phyloP scores from a whole-genome alignment of 2,329 filamentous ascomycete species.

The Fusarium burgessii region DNA sequence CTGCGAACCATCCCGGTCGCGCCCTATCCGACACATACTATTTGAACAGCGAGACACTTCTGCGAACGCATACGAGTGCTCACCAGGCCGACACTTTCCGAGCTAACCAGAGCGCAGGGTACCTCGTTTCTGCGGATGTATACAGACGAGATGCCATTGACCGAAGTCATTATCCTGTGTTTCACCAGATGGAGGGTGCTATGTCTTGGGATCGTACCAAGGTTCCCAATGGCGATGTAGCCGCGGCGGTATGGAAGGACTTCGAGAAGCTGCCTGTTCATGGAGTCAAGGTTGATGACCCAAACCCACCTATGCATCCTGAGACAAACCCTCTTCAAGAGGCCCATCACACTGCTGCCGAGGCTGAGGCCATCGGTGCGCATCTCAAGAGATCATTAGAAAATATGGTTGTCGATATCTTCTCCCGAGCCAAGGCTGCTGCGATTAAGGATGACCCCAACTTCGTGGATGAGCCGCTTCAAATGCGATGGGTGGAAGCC shows the following conservation, averaged over 20 bases:
- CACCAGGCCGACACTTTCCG: slow-evolving; percentile 89
- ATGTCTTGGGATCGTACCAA: slow-evolving; percentile 83
- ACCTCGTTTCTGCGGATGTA: slow-evolving; percentile 92
- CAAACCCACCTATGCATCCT: slow-evolving; percentile 80
- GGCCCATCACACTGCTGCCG: slow-evolving; percentile 75
- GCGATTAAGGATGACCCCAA: slow-evolving; percentile 64
- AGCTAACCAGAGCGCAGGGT: slow-evolving; percentile 78
- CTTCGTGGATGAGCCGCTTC: slow-evolving; percentile 76
- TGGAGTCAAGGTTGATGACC: slow-evolving; percentile 82
- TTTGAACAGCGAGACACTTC: slow-evolving; percentile 82
- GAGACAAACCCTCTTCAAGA: slow-evolving; percentile 86
- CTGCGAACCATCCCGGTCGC: slow-evolving; percentile 86
- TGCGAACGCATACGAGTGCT: slow-evolving; percentile 94
- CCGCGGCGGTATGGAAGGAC: slow-evolving; percentile 76
- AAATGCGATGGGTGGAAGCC: slow-evolving; percentile 93
- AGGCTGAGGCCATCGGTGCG: slow-evolving; percentile 83
- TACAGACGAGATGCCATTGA: slow-evolving; percentile 96
- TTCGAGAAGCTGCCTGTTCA: slow-evolving; percentile 79
- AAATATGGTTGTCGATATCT: slow-evolving; percentile 89
- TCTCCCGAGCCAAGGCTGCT: slow-evolving; percentile 79
- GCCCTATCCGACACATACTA: slow-evolving; percentile 95
- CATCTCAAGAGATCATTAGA: slow-evolving; percentile 93
- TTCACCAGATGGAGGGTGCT: slow-evolving; percentile 99
- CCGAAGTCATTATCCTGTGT: slow-evolving; percentile 93
- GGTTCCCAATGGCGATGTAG: slow-evolving; percentile 69